These are phyloP conservation scores for Hypomyces perniciosus DNA, from an alignment of 2,329 filamentous ascomycete species.

Conservation along the genomic window DNA sequence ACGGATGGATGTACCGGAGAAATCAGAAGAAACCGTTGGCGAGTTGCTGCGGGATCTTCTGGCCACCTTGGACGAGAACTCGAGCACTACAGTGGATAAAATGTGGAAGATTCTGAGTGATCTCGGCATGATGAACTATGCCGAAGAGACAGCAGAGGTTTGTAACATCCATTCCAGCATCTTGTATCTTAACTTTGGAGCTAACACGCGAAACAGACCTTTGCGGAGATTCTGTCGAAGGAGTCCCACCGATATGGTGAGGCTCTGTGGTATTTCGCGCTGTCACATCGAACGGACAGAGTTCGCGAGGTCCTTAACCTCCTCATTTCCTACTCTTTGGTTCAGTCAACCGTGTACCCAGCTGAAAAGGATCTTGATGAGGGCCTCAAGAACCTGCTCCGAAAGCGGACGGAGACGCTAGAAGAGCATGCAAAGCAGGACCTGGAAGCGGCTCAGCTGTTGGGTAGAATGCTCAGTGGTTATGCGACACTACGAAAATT, in stretches of 20 bases:
- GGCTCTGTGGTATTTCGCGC: conserved; percentile 83
- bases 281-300: conserved; percentile 71
- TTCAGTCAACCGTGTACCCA: conserved; percentile 79
- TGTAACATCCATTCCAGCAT: conserved; percentile 23
- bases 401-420: conserved; percentile 65
- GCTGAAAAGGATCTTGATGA: conserved; percentile 64
- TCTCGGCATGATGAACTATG: conserved; percentile 72
- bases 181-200: neutral
- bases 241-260: conserved; percentile 75
- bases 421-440: conserved; percentile 68
- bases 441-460: conserved; percentile 71
- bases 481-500: conserved; percentile 88
- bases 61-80: conserved; percentile 55
- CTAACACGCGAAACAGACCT: conserved; percentile 53
- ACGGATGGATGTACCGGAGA: conserved; percentile 66
- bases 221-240: conserved; percentile 69
- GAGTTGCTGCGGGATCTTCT: conserved; percentile 65
- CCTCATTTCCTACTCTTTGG: conserved; percentile 78
- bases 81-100: conserved; percentile 69
- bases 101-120: conserved; percentile 72
- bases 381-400: conserved; percentile 63
- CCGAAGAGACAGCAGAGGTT: conserved; percentile 78
- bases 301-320: conserved; percentile 81
- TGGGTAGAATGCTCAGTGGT: conserved; percentile 81
- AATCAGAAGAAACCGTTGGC: conserved; percentile 67